Conservation (phyloP, 2,329 filamentous ascomycete genomes). For the Aspergillus awamori region DNA sequence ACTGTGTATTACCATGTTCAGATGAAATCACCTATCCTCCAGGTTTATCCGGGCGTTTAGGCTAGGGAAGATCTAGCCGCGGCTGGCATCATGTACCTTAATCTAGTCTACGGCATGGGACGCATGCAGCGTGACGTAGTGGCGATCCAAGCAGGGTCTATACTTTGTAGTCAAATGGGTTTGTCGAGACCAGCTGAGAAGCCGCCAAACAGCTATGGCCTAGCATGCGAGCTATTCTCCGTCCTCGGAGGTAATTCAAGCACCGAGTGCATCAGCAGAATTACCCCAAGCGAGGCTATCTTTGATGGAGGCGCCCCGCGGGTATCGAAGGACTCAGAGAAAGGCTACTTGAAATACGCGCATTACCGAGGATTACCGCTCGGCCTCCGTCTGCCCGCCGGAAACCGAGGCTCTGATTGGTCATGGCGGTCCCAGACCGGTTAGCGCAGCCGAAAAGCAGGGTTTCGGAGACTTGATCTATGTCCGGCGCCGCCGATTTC, state of each 20-base stretch:
- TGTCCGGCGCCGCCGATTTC: constrained; percentile 25
- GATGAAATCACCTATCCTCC: background rate
- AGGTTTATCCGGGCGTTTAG: too few species aligned
- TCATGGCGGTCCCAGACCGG: constrained; percentile 18
- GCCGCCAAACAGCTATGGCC: background rate
- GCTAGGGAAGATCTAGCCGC: background rate
- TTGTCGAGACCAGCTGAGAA: background rate
- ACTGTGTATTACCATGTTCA: background rate
- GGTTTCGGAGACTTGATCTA: constrained; percentile 39
- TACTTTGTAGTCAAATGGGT: background rate
- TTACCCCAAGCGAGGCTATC: background rate
- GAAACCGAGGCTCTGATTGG: constrained; percentile 40
- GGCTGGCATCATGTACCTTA: background rate
- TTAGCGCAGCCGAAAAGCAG: constrained; percentile 24
- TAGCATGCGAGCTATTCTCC: background rate
- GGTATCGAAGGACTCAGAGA: background rate
- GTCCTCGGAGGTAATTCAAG: background rate
- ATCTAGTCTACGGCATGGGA: background rate
- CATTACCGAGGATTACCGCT: constrained; percentile 25
- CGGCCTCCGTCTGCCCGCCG: constrained; percentile 12
- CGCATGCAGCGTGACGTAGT: constrained; percentile 10
- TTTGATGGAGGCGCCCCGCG: background rate
- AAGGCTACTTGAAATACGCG: background rate
- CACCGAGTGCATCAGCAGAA: constrained; percentile 2
- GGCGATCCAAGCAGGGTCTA: background rate